Evolutionary conservation across 139 green algal species (phyloP).

Genomic region (Eudorina sp.): DNA sequence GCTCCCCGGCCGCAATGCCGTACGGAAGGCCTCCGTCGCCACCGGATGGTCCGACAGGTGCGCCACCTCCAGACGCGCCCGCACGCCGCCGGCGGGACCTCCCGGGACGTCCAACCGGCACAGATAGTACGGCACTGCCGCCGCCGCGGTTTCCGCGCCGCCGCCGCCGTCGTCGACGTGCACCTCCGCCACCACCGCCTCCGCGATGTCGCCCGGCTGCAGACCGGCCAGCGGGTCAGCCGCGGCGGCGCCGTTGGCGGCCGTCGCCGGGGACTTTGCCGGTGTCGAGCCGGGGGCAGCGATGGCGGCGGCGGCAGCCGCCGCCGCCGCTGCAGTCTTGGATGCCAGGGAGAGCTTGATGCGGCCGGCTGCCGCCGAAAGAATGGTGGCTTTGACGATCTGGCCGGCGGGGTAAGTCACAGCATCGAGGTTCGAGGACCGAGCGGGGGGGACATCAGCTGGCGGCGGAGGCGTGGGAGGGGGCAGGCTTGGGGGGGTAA

Average conservation of each 20-base stretch:
- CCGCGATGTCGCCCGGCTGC: constrained; percentile 70
- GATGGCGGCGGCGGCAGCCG: constrained; percentile 2
- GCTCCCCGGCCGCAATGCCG: constrained; percentile 57
- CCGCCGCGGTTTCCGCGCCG: background rate
- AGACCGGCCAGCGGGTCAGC: constrained; percentile 59
- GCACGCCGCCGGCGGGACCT: constrained; percentile 28
- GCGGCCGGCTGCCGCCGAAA: constrained; percentile 53
- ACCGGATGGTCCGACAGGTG: constrained; percentile 88
- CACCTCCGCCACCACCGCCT: constrained; percentile 54
- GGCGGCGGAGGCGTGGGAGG: too few relatives aligned
- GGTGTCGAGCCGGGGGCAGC: background rate
- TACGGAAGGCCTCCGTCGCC: constrained; percentile 64
- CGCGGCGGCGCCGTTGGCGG: background rate
- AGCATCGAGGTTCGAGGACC: too few relatives aligned
- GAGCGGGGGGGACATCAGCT: too few relatives aligned
- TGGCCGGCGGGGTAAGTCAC: constrained; percentile 21
- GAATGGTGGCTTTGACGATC: constrained; percentile 58
- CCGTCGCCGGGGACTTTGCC: constrained; percentile 17
- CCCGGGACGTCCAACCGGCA: constrained; percentile 41
- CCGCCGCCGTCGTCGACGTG: background rate
- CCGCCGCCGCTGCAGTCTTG: constrained; percentile 46
- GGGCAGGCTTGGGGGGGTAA: too few relatives aligned
- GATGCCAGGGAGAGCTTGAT: constrained; percentile 66
- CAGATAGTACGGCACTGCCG: background rate
- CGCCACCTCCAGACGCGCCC: constrained; percentile 66